Conservation (phyloP, 208 protist genomes). For the Herpetomonas samuelpessoai region DNA sequence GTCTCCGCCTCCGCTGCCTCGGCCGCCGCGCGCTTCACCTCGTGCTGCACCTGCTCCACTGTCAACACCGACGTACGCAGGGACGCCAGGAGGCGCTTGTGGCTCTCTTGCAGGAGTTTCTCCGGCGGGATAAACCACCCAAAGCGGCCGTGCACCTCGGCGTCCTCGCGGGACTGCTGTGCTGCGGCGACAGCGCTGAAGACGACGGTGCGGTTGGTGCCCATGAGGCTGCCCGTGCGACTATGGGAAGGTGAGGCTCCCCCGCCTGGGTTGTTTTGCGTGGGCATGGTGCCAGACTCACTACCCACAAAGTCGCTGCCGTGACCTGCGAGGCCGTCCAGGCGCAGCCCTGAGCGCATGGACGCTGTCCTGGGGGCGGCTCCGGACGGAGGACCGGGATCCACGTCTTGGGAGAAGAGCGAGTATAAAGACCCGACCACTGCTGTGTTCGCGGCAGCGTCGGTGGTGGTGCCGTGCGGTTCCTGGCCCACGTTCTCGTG, state of each 20-base stretch:
- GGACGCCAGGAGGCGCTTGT: slow-evolving; percentile 58
- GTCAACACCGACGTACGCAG: slow-evolving; percentile 59
- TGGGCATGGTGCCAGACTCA: no score
- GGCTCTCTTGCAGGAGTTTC: slow-evolving; percentile 68
- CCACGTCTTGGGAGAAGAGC: neutral
- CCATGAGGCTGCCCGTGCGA: neutral
- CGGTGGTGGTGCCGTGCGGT: neutral
- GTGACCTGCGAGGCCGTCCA: neutral
- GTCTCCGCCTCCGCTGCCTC: slow-evolving; percentile 1
- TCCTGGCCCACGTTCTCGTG: neutral
- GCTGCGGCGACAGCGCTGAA: neutral
- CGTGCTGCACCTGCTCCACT: slow-evolving; percentile 59
- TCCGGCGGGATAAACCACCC: slow-evolving; percentile 83
- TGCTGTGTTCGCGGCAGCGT: neutral
- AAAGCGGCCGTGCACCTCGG: slow-evolving; percentile 32
- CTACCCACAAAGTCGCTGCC: neutral
- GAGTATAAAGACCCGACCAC: no score
- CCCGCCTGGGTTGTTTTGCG: no score
- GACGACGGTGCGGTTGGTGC: neutral
- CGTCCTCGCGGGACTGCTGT: slow-evolving; percentile 8
- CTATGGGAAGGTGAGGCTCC: no score
- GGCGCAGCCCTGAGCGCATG: neutral
- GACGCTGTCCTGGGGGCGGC: no score
- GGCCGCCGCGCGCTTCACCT: slow-evolving; percentile 35
- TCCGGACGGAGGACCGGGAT: no score